phyloP scores from a whole-genome alignment of 2,329 filamentous ascomycete species.

The Lizonia empirigonia region DNA sequence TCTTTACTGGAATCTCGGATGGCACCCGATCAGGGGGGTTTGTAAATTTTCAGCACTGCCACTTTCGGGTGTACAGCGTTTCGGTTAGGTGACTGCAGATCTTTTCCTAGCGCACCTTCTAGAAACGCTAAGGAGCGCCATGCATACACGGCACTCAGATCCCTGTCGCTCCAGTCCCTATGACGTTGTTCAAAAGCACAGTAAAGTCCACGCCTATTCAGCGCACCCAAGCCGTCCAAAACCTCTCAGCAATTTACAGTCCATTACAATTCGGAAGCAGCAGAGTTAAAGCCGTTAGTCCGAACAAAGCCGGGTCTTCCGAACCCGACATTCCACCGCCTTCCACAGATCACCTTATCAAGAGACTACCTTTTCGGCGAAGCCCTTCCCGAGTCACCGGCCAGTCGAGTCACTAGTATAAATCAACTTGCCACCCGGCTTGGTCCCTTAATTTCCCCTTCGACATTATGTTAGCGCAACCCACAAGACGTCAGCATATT shows the following conservation, averaged over 20 bases:
- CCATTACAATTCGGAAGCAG: conserved; percentile 26
- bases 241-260: conserved; percentile 46
- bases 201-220: conserved; percentile 28
- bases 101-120: conserved; percentile 20
- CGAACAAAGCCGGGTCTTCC: conserved; percentile 31
- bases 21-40: conserved; percentile 29
- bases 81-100: conserved; percentile 22
- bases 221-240: conserved; percentile 29
- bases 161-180: conserved; percentile 22
- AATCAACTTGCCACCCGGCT: conserved; percentile 47
- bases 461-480: conserved; percentile 47
- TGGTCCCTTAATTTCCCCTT: conserved; percentile 38
- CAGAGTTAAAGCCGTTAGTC: conserved; percentile 33
- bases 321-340: conserved; percentile 31
- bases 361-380: conserved; percentile 17
- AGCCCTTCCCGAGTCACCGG: conserved; percentile 37
- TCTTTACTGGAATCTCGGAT: conserved; percentile 25
- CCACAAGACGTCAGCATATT: conserved; percentile 47
- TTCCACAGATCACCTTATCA: conserved; percentile 45
- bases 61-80: conserved; percentile 9
- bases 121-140: conserved; percentile 30
- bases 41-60: conserved; percentile 23
- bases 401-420: conserved; percentile 42
- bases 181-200: conserved; percentile 19
- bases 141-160: conserved; percentile 15